Evolutionary conservation across 805 yeast species (phyloP), one percentile per base, ranked within the genome.

Genomic region (Metschnikowia peoriensis): DNA sequence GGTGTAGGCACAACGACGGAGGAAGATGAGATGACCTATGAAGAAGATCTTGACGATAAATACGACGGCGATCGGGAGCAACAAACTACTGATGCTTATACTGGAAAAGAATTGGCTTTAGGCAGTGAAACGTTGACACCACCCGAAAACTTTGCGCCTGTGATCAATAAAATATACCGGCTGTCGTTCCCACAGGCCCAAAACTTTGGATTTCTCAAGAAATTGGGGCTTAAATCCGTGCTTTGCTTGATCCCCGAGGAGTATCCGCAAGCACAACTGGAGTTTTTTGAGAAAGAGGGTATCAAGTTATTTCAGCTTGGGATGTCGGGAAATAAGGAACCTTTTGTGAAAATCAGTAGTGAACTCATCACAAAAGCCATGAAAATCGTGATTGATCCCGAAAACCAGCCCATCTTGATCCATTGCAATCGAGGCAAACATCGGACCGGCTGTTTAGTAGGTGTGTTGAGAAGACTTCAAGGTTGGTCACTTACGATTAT

Each of bases 371-470:
- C 92, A 1, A 81, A 83, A 53, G 97, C 97, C 0, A 73, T 93
- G 57, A 84, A 86, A 64, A 86, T 91, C 35, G 89, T 90, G 12
- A 67, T 90, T 14, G 78, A 94, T 62, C 97, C 97, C 0, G 84
- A 67, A 22, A 93, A 94, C 68, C 98, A 91, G 53, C 99, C 99
- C 1, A 75, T 94, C 11, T 73, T 94, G 57, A 89, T 94, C 42
- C 99, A 94, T 68, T 94, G 99, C 71, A 94, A 94, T 70, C 75
- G 97, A 53, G 99, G 99, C 10, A 94, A 93, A 67, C 99, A 94
- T 68, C 78, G 99, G 60, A 94, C 99, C 0, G 99, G 99, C 0
- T 94, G 98, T 68, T 76, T 94, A 14, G 92, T 94, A 32, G 99
- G 99, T 2, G 93, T 97, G 64, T 77, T 94, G 35, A 73, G 99